Base-by-base conservation (phyloP, 192 early-diverging fungal species). In the Diversispora eburnea region DNA sequence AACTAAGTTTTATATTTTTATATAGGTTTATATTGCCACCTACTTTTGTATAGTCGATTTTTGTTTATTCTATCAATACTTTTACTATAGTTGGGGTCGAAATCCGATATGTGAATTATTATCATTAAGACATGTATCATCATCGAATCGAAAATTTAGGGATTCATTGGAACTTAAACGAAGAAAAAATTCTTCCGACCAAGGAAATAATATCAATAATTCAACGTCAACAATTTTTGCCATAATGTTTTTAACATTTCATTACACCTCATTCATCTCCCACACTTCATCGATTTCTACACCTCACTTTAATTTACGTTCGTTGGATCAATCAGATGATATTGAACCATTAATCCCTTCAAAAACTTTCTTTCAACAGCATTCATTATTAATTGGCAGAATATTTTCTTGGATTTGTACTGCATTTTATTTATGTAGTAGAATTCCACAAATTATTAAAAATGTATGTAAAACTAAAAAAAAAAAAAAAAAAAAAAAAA, bases 371-470 rank as follows among this genome's bases (percentile, higher is more conserved):
- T 49, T 57, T 46, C 77, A 78, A 13, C 68, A 62, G 52, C 51
- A 54, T 62, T 59, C 15, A 65, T 56, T 43, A 46, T 78, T 5
- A 68, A 67, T 88, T 62, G 87, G 92, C 0, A 70, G 86, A 45
- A 69, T 88, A n/a, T 82, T 92, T 75, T 85, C 90, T 0, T 94
- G 88, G 87, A 73, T 80, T 47, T 91, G 91, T 73, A 85, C 85
- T 3, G 43, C 77, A 15, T 82, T 88, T 51, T 94, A 91, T 78
- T 79, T 93, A 41, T 77, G 84, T 4, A 90, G 88, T 20, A 86
- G 91, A 8, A 80, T 94, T 46, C 92, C 92, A 33, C 92, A 94
- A 73, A 83, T 94, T 51, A 85, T 81, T 78, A 88, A 86, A 55
- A 94, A 93, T 75, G 81, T 82, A 74, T n/a, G 41, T 64, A 13